Conservation (phyloP, 768 basidiomycete species). For the Pisolithus tinctorius region DNA sequence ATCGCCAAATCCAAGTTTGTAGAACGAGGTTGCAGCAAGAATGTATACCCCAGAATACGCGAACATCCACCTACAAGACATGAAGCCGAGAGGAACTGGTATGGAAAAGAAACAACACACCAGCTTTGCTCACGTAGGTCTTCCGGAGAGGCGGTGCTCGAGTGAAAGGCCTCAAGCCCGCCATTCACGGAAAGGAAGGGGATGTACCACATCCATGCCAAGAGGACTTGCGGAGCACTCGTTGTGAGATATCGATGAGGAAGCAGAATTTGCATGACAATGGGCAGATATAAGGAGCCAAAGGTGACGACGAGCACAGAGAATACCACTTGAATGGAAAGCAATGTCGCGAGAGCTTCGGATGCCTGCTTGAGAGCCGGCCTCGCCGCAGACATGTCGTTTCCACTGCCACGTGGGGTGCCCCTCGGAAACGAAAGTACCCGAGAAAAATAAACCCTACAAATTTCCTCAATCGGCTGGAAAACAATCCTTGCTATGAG, state of each 20-base stretch:
- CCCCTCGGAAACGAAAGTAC: slow-evolving; percentile 31
- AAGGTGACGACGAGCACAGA: slow-evolving; percentile 69
- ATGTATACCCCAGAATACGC: slow-evolving; percentile 67
- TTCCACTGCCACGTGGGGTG: slow-evolving; percentile 1
- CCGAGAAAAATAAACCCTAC: slow-evolving; percentile 83
- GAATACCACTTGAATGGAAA: slow-evolving; percentile 60
- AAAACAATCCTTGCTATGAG: slow-evolving; percentile 88
- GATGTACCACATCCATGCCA: slow-evolving; percentile 81
- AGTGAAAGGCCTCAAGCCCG: slow-evolving; percentile 84
- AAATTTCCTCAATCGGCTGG: slow-evolving; percentile 92
- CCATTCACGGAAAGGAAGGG: slow-evolving; percentile 90
- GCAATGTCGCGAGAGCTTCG: slow-evolving; percentile 46
- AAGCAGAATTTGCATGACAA: slow-evolving; percentile 63
- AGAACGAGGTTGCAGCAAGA: slow-evolving; percentile 39
- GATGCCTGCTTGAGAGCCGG: slow-evolving; percentile 35
- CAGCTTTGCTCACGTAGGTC: slow-evolving; percentile 69
- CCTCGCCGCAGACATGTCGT: neutral
- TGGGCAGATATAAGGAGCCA: slow-evolving; percentile 65
- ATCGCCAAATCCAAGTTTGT: slow-evolving; percentile 50
- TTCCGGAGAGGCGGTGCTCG: slow-evolving; percentile 60
- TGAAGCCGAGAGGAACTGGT: neutral
- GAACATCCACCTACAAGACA: slow-evolving; percentile 60
- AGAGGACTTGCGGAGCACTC: slow-evolving; percentile 72
- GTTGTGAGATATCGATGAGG: slow-evolving; percentile 65
- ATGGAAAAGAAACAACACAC: slow-evolving; percentile 22